Evolutionary conservation across 139 green algal species (phyloP).

Genomic region (Chlamydomonas sp.): DNA sequence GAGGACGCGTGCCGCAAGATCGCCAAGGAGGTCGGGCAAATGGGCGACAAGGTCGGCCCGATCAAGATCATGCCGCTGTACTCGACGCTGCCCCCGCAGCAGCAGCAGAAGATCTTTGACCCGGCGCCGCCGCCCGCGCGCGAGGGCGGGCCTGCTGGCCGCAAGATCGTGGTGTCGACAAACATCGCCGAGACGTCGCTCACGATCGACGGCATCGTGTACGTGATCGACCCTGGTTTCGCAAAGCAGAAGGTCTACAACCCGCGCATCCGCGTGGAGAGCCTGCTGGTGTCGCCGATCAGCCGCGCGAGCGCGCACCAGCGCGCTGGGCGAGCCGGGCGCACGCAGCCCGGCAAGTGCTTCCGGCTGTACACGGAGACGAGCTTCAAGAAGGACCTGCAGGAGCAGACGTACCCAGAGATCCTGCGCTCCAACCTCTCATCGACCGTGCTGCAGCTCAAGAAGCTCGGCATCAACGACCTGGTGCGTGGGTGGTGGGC

Average conservation of each 20-base stretch:
- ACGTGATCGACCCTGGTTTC: slow-evolving; percentile 93
- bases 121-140: slow-evolving; percentile 48
- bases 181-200: slow-evolving; percentile 99
- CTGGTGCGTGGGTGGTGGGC: slow-evolving; percentile 66
- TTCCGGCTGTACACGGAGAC: slow-evolving; percentile 96
- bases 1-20: slow-evolving; percentile 97
- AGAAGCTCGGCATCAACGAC: slow-evolving; percentile 99
- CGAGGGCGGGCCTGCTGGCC: slow-evolving; percentile 61
- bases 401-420: slow-evolving; percentile 99
- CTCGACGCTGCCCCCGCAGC: slow-evolving; percentile 88
- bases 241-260: slow-evolving; percentile 99
- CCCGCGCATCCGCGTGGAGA: slow-evolving; percentile 92
- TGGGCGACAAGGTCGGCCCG: slow-evolving; percentile 64
- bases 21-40: slow-evolving; percentile 57
- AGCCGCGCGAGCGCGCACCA: slow-evolving; percentile 86
- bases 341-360: slow-evolving; percentile 96
- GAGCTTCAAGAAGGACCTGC: slow-evolving; percentile 92
- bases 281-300: slow-evolving; percentile 96
- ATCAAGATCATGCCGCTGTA: slow-evolving; percentile 95
- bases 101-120: slow-evolving; percentile 98
- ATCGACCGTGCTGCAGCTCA: slow-evolving; percentile 94
- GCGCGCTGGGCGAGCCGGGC: slow-evolving; percentile 85
- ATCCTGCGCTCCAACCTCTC: slow-evolving; percentile 97
- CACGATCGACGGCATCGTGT: slow-evolving; percentile 99
- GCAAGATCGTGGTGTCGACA: slow-evolving; percentile 97